Evolutionary conservation across 2,329 filamentous ascomycete genomes (phyloP), one percentile per base, ranked within the genome.

Genomic region (Teratosphaeria viscida): DNA sequence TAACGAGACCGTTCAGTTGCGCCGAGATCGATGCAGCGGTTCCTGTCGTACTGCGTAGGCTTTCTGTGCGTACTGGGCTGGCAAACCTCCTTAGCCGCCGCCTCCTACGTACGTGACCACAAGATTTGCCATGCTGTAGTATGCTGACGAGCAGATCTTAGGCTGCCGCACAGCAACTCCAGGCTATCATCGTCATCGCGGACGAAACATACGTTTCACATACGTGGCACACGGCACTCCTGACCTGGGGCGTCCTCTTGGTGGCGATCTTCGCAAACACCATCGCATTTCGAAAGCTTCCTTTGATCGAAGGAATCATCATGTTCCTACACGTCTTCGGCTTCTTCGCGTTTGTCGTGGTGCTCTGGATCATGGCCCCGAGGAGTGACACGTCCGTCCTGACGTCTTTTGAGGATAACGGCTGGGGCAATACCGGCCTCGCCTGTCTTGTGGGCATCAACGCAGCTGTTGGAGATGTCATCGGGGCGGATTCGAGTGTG

Each of bases 21-120:
- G 7, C 76, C 76, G 34, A 37, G 58, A 27, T 81, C 80, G 82
- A 1, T 81, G 77, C 80, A 83, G 63, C 81, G 79, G 59, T 76
- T 79, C 39, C 70, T 83, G 1, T 82, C 79, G 61, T 85, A 84
- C 64, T 67, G 80, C 16, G 77, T 78, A 53, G 80, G 77, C 37
- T 72, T 67, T 68, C 62, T 71, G 2, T 66, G 63, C 54, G 65
- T 65, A 3, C 60, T 72, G 2, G 70, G 68, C 3, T 72, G 69
- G 69, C 69, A 71, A 55, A 64, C 58, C 63, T 68, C 52, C 62
- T 71, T 77, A 26, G 72, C 74, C 5, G 75, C 75, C 47, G 52
- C 62, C 34, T 64, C 61, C 39, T 57, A 69, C 29, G 52, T 60
- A 12, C 60, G 58, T 35, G 65, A 64, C 47, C 53, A 54, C 12